Base-by-base conservation (phyloP, 257 asterid genomes). In the Solanum chilense region DNA sequence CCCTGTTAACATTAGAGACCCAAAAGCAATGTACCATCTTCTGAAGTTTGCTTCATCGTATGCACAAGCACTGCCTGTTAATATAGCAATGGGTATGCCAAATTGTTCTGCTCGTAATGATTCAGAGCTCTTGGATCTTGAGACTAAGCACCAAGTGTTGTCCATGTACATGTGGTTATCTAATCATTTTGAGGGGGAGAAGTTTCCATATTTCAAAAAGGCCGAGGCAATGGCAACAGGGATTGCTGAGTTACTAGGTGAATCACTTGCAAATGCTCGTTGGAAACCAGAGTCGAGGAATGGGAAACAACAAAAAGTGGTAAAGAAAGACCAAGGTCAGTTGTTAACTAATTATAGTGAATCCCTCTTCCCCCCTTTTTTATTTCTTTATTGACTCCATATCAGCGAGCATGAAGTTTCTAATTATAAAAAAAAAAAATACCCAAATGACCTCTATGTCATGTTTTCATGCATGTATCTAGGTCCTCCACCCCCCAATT, bases 81-180 rank as follows among this genome's bases (percentile, higher is more conserved):
- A 91, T 89, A 92, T 97, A 88, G 93, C 99, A 29, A 95, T 97
- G 99, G 98, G 98, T 47, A 88, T 95, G 89, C 98, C 99, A 13
- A 93, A 91, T 60, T 80, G 88, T 87, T 92, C 94, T 74, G 99
- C 99, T 81, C 92, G 95, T 60, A 95, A 91, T 89, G 99, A 95
- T 90, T 64, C 96, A 2, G 99, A 97, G 94, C 98, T 97, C 86
- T 90, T 95, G 93, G 99, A 95, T 92, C 99, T 97, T 44, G 99
- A 97, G 93, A 92, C 95, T 18, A 93, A 93, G 93, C 98, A 97
- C 91, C 98, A 95, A 91, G 98, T 97, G 37, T 84, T 97, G 90
- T 94, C 99, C 3, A 94, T 95, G 98, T 97, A 97, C 90, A 87
- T 95, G 77, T 97, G 99, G 99, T 89, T 95, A 91, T 94, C 98